Conservation (phyloP, 179 eudicot genomes). For the Camellia oleifera region DNA sequence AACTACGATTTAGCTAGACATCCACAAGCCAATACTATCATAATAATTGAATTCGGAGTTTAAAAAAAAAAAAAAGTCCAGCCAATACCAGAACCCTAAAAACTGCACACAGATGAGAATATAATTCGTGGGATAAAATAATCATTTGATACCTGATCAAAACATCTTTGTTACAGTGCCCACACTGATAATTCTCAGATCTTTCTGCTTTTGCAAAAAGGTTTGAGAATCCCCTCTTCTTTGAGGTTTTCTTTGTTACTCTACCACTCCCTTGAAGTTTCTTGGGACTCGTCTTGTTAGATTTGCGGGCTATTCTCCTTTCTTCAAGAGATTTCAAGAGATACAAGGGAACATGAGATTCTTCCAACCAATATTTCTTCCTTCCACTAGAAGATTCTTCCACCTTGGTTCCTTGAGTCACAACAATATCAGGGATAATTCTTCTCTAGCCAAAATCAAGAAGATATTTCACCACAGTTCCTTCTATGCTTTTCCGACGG, state of each 20-base stretch:
- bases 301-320: conserved; percentile 72
- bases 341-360: conserved; percentile 77
- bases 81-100: neutral
- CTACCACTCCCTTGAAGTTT: conserved; percentile 34
- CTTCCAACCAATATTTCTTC: conserved; percentile 93
- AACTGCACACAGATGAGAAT: neutral
- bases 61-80: neutral
- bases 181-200: conserved; percentile 66
- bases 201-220: conserved; percentile 74
- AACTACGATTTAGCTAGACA: neutral
- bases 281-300: conserved; percentile 38
- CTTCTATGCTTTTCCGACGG: conserved; percentile 69
- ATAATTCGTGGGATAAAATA: neutral
- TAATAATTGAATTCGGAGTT: neutral
- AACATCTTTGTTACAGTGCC: conserved; percentile 84
- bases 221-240: conserved; percentile 63
- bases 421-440: conserved; percentile 79
- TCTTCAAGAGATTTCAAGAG: conserved; percentile 85
- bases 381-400: conserved; percentile 73
- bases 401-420: conserved; percentile 58
- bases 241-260: conserved; percentile 34
- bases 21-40: neutral
- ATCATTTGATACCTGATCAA: conserved; percentile 57
- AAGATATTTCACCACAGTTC: conserved; percentile 65
- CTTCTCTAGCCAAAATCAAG: conserved; percentile 97